Evolutionary conservation across 352 stramenopile species (phyloP).

Genomic region (Pythium sp.): DNA sequence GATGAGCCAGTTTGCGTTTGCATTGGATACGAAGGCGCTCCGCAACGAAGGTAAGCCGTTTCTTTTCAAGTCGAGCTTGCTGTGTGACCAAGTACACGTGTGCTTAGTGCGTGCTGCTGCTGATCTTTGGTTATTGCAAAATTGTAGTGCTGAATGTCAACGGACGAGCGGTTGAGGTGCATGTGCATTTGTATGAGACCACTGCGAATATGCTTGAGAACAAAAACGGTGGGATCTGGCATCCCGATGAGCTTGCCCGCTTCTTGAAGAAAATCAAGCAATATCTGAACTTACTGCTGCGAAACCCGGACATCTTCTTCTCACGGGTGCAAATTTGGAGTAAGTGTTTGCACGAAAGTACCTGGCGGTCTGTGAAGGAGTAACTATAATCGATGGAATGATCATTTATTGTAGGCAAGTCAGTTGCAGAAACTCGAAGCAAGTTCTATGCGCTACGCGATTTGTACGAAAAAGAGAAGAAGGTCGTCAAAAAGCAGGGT

Average conservation of each 20-base stretch:
- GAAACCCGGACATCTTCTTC: slow-evolving; percentile 56
- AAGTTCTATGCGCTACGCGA: slow-evolving; percentile 79
- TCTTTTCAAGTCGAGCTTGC: not conserved
- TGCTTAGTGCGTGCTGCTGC: not conserved
- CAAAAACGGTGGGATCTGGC: slow-evolving; percentile 49
- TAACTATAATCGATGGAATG: not conserved
- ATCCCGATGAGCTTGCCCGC: slow-evolving; percentile 61
- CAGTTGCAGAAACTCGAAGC: slow-evolving; percentile 47
- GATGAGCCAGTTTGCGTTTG: slow-evolving; percentile 59
- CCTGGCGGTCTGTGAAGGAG: too few species aligned
- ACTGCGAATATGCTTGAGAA: slow-evolving; percentile 60
- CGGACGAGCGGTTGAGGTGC: slow-evolving; percentile 40
- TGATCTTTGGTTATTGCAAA: slow-evolving; percentile 4
- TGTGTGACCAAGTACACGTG: not conserved
- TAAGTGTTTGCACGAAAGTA: slow-evolving; percentile 9
- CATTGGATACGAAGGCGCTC: slow-evolving; percentile 67
- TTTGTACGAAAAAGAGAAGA: slow-evolving; percentile 54
- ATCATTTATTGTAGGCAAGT: slow-evolving; percentile 37
- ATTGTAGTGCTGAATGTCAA: slow-evolving; percentile 29
- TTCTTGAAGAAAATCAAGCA: slow-evolving; percentile 60
- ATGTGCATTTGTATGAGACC: slow-evolving; percentile 75
- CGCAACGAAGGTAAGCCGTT: slow-evolving; percentile 46
- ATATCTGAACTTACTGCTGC: slow-evolving; percentile 44
- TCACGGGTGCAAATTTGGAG: slow-evolving; percentile 63
- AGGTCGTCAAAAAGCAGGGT: slow-evolving; percentile 9